phyloP scores from a whole-genome alignment of 2,329 filamentous ascomycete genomes.

The Thelonectria olida region DNA sequence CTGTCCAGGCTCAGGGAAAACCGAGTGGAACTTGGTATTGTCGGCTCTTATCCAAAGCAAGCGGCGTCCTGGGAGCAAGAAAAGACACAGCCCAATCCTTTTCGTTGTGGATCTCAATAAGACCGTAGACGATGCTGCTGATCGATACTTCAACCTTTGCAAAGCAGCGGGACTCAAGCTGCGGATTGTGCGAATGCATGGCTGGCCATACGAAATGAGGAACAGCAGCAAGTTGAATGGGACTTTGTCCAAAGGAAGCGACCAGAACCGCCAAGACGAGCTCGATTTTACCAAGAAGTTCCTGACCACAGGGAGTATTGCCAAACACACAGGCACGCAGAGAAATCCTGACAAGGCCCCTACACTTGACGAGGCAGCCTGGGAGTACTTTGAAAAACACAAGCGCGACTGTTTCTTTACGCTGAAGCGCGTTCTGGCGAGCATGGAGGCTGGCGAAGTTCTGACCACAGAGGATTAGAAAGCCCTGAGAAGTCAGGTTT shows the following conservation, averaged over 20 bases:
- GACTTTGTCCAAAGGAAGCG: background rate
- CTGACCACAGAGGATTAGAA: conserved; percentile 41
- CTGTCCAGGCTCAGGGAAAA: conserved; percentile 59
- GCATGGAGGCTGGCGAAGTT: conserved; percentile 41
- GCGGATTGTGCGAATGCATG: conserved; percentile 51
- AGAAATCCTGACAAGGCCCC: conserved; percentile 43
- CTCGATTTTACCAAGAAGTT: conserved; percentile 50
- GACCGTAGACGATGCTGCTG: conserved; percentile 55
- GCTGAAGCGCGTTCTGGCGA: conserved; percentile 49
- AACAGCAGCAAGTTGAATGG: conserved; percentile 43
- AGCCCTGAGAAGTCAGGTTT: conserved; percentile 43
- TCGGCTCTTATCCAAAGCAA: conserved; percentile 50
- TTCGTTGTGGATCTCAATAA: conserved; percentile 60
- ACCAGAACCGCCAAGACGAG: background rate
- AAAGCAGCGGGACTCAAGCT: conserved; percentile 46
- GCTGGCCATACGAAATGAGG: conserved; percentile 50
- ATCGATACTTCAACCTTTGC: conserved; percentile 51
- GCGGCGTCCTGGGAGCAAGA: conserved; percentile 31
- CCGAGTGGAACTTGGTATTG: conserved; percentile 55
- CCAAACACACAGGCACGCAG: conserved; percentile 19
- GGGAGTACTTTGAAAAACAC: conserved; percentile 50
- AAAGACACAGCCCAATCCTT: conserved; percentile 46
- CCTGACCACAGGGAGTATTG: conserved; percentile 39
- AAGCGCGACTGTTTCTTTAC: conserved; percentile 43
- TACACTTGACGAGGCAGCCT: conserved; percentile 54